A percentile compares a stretch with the other conserved stretches of the same genome.
phyloP scores from a whole-genome alignment of 345 rosid species.

The Lagerstroemia speciosa region DNA sequence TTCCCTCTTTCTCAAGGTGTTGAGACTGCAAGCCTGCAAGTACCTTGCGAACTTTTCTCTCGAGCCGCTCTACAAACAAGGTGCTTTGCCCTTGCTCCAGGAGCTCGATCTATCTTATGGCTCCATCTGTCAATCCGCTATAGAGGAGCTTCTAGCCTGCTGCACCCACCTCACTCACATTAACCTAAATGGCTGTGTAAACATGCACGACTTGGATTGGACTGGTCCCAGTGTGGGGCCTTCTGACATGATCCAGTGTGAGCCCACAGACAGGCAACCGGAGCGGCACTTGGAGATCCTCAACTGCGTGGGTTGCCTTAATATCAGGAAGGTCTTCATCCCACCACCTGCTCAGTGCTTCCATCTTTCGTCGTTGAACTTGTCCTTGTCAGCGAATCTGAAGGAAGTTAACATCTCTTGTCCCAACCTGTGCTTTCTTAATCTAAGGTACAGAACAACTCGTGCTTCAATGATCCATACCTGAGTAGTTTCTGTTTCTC shows the following conservation, averaged over 20 bases:
- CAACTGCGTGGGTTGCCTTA: constrained; percentile 86
- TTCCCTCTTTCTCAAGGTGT: constrained; percentile 36
- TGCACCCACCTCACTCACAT: constrained; percentile 89
- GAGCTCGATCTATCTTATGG: constrained; percentile 94
- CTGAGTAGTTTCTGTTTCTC: neutral
- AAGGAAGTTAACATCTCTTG: constrained; percentile 86
- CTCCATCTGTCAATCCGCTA: constrained; percentile 77
- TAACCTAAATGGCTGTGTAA: constrained; percentile 88
- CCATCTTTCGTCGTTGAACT: constrained; percentile 71
- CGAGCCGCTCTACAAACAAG: constrained; percentile 85
- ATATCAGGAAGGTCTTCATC: constrained; percentile 75
- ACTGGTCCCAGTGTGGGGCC: constrained; percentile 38
- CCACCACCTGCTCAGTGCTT: constrained; percentile 71
- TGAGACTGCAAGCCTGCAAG: constrained; percentile 95
- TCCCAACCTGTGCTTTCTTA: constrained; percentile 57
- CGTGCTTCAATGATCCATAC: neutral
- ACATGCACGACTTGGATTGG: constrained; percentile 96
- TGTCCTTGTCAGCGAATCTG: constrained; percentile 75
- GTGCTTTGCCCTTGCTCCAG: constrained; percentile 67
- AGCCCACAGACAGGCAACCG: constrained; percentile 29
- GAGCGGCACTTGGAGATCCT: constrained; percentile 77
- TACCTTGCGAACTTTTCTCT: constrained; percentile 75
- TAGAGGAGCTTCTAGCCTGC: constrained; percentile 87
- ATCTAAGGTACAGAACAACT: constrained; percentile 49
- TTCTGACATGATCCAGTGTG: constrained; percentile 24